Conservation (phyloP, 1,284 basidiomycete genomes). For the Puccinia hordei region DNA sequence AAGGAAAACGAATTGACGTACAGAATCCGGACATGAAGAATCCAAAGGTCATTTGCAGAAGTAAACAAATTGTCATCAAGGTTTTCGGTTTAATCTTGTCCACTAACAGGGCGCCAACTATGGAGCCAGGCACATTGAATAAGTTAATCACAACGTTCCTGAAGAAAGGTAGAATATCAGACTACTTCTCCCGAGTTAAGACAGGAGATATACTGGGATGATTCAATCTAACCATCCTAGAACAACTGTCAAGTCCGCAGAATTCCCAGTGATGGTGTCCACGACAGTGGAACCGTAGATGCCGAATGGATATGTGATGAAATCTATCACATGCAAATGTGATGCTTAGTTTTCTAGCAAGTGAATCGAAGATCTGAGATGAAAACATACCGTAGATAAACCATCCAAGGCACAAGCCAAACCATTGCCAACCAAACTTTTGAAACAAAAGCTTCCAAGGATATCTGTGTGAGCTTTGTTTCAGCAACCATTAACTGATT, state of each 20-base stretch:
- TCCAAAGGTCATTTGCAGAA: constrained; percentile 72
- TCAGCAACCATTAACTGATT: not conserved
- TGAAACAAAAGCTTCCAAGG: constrained; percentile 48
- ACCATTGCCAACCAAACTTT: constrained; percentile 45
- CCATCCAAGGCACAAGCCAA: constrained; percentile 45
- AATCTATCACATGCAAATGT: constrained; percentile 41
- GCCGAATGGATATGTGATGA: constrained; percentile 66
- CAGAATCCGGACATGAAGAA: constrained; percentile 78
- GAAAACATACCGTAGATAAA: constrained; percentile 46
- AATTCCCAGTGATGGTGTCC: constrained; percentile 67
- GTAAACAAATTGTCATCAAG: constrained; percentile 41
- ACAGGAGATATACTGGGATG: constrained; percentile 11
- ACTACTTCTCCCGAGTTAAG: not conserved
- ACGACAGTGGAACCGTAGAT: constrained; percentile 81
- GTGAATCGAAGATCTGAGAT: not conserved
- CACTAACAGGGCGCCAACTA: constrained; percentile 76
- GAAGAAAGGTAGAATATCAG: not conserved
- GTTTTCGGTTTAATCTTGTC: constrained; percentile 58
- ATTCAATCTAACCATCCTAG: constrained; percentile 43
- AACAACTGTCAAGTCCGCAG: constrained; percentile 60
- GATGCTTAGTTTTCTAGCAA: no score
- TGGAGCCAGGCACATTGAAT: constrained; percentile 67
- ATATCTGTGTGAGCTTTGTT: constrained; percentile 15
- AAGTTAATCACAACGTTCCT: constrained; percentile 61
- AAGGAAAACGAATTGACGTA: constrained; percentile 54